Conservation (phyloP, 202 grass and related monocot species). For the Musa balbisiana region DNA sequence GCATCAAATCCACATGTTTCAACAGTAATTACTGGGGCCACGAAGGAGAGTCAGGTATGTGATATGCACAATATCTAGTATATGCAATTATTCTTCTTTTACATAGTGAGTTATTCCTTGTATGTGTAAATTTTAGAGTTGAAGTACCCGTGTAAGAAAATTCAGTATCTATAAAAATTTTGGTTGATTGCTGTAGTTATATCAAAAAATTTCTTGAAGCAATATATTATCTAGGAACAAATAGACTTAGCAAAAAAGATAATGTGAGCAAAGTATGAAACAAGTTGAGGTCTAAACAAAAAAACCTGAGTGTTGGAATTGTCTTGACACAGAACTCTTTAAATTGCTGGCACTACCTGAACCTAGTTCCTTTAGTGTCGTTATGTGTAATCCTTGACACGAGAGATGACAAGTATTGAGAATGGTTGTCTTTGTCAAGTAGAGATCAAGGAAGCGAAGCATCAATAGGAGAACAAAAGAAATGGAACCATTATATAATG, state of each 20-base stretch:
- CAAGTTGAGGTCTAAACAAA: not conserved
- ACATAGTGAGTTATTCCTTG: too few relatives aligned
- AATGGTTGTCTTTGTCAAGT: not conserved
- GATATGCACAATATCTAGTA: not conserved
- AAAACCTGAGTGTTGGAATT: not conserved
- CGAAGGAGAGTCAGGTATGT: slow-evolving; percentile 90
- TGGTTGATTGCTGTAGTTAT: too few relatives aligned
- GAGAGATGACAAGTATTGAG: not conserved
- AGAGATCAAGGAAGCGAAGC: not conserved
- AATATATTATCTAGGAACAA: not conserved
- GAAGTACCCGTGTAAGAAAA: too few relatives aligned
- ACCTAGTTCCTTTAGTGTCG: not conserved
- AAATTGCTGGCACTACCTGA: not conserved
- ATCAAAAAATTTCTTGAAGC: too few relatives aligned
- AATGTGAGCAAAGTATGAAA: not conserved
- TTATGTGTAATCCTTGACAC: too few relatives aligned
- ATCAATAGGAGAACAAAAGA: not conserved
- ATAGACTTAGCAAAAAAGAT: not conserved
- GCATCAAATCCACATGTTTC: slow-evolving; percentile 91
- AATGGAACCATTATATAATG: not conserved
- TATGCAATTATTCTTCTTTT: not conserved
- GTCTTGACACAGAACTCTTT: not conserved
- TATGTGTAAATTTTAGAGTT: too few relatives aligned
- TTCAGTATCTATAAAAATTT: too few relatives aligned
- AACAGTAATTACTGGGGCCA: slow-evolving; percentile 88